Conservation (phyloP, 352 stramenopile genomes). For the Globisporangium uncinulatum region DNA sequence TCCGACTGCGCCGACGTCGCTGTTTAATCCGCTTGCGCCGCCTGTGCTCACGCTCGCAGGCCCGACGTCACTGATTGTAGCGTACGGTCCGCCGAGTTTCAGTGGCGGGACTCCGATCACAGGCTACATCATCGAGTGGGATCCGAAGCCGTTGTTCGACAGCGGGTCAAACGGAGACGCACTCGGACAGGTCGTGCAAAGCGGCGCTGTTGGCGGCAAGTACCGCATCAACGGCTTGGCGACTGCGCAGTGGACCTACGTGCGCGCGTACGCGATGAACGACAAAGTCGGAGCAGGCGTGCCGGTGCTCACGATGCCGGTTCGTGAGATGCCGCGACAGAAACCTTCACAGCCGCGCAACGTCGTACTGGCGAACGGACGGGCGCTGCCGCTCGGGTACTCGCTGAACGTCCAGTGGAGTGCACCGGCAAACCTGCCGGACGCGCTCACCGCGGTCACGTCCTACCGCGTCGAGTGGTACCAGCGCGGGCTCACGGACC, state of each 20-base stretch:
- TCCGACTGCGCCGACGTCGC: slow-evolving; percentile 40
- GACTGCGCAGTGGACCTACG: slow-evolving; percentile 44
- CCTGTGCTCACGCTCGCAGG: slow-evolving; percentile 67
- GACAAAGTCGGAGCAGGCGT: slow-evolving; percentile 35
- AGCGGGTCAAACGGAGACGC: slow-evolving; percentile 51
- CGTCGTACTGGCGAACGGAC: slow-evolving; percentile 37
- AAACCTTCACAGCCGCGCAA: slow-evolving; percentile 38
- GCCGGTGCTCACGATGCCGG: slow-evolving; percentile 36
- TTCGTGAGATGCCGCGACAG: slow-evolving; percentile 52
- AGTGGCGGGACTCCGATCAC: slow-evolving; percentile 85
- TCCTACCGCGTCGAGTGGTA: slow-evolving; percentile 74
- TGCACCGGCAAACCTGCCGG: slow-evolving; percentile 18
- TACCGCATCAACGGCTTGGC: slow-evolving; percentile 51
- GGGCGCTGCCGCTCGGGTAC: slow-evolving; percentile 26
- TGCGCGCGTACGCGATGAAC: slow-evolving; percentile 71
- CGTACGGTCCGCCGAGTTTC: slow-evolving; percentile 77
- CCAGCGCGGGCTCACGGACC: slow-evolving; percentile 36
- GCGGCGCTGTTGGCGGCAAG: slow-evolving; percentile 16
- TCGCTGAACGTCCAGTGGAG: slow-evolving; percentile 54
- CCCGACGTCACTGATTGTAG: slow-evolving; percentile 65
- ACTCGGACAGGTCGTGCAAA: slow-evolving; percentile 31
- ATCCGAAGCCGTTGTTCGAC: slow-evolving; percentile 73
- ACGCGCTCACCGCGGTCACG: slow-evolving; percentile 9
- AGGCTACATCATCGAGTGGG: slow-evolving; percentile 90
- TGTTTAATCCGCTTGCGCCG: slow-evolving; percentile 50